Evolutionary conservation across 2,329 filamentous ascomycete genomes (phyloP).

Genomic region (Didymellaceae sp.): DNA sequence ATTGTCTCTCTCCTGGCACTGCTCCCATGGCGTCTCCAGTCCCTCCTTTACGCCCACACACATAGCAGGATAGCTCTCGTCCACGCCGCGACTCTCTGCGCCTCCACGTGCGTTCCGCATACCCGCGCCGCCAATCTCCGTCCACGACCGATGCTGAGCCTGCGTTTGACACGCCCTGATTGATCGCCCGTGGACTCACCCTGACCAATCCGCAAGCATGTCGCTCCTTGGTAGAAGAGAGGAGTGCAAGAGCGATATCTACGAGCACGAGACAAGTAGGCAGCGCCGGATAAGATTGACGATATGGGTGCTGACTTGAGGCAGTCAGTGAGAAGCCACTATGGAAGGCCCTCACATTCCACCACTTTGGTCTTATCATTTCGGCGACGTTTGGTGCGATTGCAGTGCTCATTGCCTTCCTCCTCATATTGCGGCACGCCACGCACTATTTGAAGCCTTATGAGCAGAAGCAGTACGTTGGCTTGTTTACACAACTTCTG

Average conservation of each 20-base stretch:
- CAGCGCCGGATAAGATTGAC: slow-evolving; percentile 20
- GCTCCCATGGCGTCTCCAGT: slow-evolving; percentile 8
- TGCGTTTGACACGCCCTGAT: slow-evolving; percentile 8
- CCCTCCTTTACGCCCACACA: neutral
- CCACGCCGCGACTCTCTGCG: neutral
- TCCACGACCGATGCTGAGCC: slow-evolving; percentile 10
- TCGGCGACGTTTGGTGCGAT: slow-evolving; percentile 61
- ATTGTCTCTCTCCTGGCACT: slow-evolving; percentile 3
- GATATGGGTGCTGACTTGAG: slow-evolving; percentile 7
- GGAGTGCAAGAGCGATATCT: slow-evolving; percentile 23
- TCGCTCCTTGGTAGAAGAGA: slow-evolving; percentile 4
- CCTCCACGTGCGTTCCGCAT: slow-evolving; percentile 3
- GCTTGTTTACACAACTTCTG: slow-evolving; percentile 29
- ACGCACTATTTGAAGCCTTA: slow-evolving; percentile 65
- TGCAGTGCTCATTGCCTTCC: slow-evolving; percentile 59
- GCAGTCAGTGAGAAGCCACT: slow-evolving; percentile 56
- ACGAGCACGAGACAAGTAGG: slow-evolving; percentile 45
- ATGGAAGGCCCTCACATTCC: slow-evolving; percentile 63
- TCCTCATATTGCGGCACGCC: slow-evolving; percentile 63
- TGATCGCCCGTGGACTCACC: slow-evolving; percentile 9
- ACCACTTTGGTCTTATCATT: slow-evolving; percentile 62
- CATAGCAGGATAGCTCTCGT: slow-evolving; percentile 10
- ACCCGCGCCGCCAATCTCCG: slow-evolving; percentile 12
- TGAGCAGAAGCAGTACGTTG: slow-evolving; percentile 68
- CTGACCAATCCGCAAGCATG: neutral